Evolutionary conservation across 2,329 filamentous ascomycete genomes (phyloP).

Genomic region (Beauveria medogensis): DNA sequence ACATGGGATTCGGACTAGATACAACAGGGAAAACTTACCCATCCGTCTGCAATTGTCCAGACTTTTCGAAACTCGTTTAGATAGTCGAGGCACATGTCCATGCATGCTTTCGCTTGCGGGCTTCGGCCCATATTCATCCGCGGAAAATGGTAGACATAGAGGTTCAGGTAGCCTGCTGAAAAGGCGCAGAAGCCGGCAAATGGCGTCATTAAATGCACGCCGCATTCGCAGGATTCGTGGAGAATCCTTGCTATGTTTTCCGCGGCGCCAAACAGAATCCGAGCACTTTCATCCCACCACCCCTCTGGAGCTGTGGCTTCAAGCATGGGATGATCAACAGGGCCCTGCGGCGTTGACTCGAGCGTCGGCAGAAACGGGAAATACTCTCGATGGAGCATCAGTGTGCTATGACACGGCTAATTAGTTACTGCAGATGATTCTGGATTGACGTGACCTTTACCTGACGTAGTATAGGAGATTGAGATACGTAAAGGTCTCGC

Average conservation of each 20-base stretch:
- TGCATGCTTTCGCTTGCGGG: constrained; percentile 14
- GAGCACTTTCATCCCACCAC: constrained; percentile 32
- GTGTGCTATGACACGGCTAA: constrained; percentile 19
- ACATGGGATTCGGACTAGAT: neutral
- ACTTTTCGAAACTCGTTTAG: constrained; percentile 20
- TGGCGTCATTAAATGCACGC: constrained; percentile 29
- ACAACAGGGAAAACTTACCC: constrained; percentile 14
- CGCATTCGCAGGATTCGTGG: constrained; percentile 29
- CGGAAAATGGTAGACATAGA: constrained; percentile 32
- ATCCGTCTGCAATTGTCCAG: constrained; percentile 23
- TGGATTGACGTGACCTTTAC: constrained; percentile 18
- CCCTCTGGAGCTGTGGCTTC: constrained; percentile 28
- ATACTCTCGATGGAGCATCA: constrained; percentile 37
- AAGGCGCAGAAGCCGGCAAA: constrained; percentile 39
- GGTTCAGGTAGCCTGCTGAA: constrained; percentile 33
- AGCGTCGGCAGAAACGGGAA: constrained; percentile 34
- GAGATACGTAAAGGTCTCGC: constrained; percentile 33
- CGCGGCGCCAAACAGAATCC: constrained; percentile 27
- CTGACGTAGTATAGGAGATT: constrained; percentile 37
- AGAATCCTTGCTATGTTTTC: constrained; percentile 28
- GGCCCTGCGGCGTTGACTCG: constrained; percentile 27
- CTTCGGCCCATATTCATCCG: constrained; percentile 31
- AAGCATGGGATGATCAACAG: constrained; percentile 31
- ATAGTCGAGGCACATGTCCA: constrained; percentile 20
- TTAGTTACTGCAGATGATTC: neutral